phyloP scores from a whole-genome alignment of 2,329 filamentous ascomycete species.

The Purpureocillium lavendulum region DNA sequence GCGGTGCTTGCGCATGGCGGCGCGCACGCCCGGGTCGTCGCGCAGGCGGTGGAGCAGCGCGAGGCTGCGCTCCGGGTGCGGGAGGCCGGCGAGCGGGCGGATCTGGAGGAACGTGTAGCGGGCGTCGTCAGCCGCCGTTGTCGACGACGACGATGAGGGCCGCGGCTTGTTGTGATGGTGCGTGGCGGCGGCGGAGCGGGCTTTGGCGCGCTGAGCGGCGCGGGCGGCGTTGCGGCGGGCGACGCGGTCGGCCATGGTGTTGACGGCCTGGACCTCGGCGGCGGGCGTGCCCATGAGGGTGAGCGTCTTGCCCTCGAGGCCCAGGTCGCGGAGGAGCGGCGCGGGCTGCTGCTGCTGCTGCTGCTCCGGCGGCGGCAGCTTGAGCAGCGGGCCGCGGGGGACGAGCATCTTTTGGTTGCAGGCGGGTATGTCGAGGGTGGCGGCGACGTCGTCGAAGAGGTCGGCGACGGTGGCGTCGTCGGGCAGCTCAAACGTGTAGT shows the following conservation, averaged over 20 bases:
- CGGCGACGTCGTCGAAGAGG: constrained; percentile 50
- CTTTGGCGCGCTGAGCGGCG: constrained; percentile 19
- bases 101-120: constrained; percentile 77
- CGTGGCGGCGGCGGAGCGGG: constrained; percentile 6
- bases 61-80: constrained; percentile 62
- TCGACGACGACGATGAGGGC: constrained; percentile 6
- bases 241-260: constrained; percentile 37
- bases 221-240: constrained; percentile 38
- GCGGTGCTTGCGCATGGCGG: constrained; percentile 74
- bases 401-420: constrained; percentile 62
- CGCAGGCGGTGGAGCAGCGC: constrained; percentile 67
- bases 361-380: no score
- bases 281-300: constrained; percentile 56
- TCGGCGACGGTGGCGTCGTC: constrained; percentile 43
- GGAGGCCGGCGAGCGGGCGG: constrained; percentile 67
- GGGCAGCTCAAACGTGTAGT: constrained; percentile 34
- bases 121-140: constrained; percentile 37
- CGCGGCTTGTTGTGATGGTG: constrained; percentile 16
- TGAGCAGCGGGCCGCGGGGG: constrained; percentile 56
- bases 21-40: constrained; percentile 76
- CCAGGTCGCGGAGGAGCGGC: no score
- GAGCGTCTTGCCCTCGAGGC: constrained; percentile 51
- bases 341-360: no score
- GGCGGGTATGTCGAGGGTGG: constrained; percentile 47
- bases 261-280: constrained; percentile 48